These are phyloP conservation scores for Ascochyta lentis DNA, from an alignment of 2,329 filamentous ascomycete species.

Conservation along the genomic window DNA sequence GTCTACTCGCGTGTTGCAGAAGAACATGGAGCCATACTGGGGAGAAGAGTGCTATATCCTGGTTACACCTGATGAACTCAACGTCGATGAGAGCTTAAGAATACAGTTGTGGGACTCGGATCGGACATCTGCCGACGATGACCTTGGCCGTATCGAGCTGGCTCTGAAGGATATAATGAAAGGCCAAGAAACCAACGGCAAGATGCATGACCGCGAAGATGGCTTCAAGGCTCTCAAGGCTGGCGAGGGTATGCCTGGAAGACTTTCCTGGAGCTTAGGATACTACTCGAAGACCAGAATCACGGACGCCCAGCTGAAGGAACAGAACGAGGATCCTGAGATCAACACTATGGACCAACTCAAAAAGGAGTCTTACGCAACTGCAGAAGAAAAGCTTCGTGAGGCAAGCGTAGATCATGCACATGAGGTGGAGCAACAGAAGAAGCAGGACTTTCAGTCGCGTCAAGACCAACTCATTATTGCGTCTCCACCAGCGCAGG, in stretches of 20 bases:
- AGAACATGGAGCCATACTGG: constrained; percentile 73
- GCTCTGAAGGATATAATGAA: constrained; percentile 71
- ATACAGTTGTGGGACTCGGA: constrained; percentile 80
- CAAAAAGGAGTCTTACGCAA: constrained; percentile 61
- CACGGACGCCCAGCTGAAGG: constrained; percentile 65
- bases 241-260: constrained; percentile 72
- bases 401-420: constrained; percentile 68
- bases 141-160: constrained; percentile 75
- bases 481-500: constrained; percentile 67
- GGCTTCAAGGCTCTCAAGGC: constrained; percentile 69
- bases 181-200: constrained; percentile 63
- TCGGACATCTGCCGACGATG: constrained; percentile 74
- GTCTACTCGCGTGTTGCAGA: constrained; percentile 69
- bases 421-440: constrained; percentile 71
- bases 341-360: constrained; percentile 66
- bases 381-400: constrained; percentile 68
- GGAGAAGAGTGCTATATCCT: constrained; percentile 73
- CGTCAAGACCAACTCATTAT: constrained; percentile 69
- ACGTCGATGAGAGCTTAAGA: constrained; percentile 72
- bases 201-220: constrained; percentile 68
- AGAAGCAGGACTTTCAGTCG: constrained; percentile 67
- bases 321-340: constrained; percentile 65
- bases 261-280: constrained; percentile 72
- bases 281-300: constrained; percentile 74
- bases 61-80: constrained; percentile 73